These are phyloP conservation scores for Candida oleophila DNA, from an alignment of 805 yeast genomes.

Conservation along the genomic window DNA sequence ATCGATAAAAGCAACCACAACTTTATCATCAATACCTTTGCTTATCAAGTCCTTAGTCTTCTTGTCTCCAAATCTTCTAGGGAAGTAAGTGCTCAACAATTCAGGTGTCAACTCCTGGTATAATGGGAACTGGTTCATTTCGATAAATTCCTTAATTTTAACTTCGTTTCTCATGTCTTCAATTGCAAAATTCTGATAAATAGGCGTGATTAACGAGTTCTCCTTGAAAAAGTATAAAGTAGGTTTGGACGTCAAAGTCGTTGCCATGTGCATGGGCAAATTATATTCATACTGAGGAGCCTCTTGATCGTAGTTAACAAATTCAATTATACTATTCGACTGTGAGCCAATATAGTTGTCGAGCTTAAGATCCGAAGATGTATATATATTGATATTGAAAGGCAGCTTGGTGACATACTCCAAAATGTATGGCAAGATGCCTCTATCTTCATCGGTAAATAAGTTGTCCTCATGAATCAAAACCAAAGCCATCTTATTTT, in stretches of 20 bases:
- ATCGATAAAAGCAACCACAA: conserved; percentile 50
- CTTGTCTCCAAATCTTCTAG: conserved; percentile 11
- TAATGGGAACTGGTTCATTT: conserved; percentile 48
- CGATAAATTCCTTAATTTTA: conserved; percentile 50
- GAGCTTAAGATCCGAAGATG: conserved; percentile 45
- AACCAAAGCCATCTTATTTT: conserved; percentile 49
- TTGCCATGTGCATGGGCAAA: conserved; percentile 47
- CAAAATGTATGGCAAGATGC: conserved; percentile 56
- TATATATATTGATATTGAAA: conserved; percentile 51
- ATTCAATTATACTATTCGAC: conserved; percentile 38
- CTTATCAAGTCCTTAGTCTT: conserved; percentile 12
- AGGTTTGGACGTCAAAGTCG: conserved; percentile 59
- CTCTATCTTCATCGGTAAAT: conserved; percentile 59
- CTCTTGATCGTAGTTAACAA: conserved; percentile 41
- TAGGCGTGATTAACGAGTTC: conserved; percentile 48
- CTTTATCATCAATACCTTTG: conserved; percentile 33
- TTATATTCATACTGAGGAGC: conserved; percentile 33
- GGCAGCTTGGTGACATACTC: conserved; percentile 61
- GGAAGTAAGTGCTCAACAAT: conserved; percentile 35
- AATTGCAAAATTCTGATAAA: conserved; percentile 62
- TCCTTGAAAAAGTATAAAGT: conserved; percentile 62
- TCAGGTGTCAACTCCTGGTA: conserved; percentile 50
- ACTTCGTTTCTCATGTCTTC: conserved; percentile 57
- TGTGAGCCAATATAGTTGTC: conserved; percentile 39
- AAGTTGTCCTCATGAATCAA: conserved; percentile 52